phyloP scores from a whole-genome alignment of 352 stramenopile species.

The Globisporangium echinulatum region DNA sequence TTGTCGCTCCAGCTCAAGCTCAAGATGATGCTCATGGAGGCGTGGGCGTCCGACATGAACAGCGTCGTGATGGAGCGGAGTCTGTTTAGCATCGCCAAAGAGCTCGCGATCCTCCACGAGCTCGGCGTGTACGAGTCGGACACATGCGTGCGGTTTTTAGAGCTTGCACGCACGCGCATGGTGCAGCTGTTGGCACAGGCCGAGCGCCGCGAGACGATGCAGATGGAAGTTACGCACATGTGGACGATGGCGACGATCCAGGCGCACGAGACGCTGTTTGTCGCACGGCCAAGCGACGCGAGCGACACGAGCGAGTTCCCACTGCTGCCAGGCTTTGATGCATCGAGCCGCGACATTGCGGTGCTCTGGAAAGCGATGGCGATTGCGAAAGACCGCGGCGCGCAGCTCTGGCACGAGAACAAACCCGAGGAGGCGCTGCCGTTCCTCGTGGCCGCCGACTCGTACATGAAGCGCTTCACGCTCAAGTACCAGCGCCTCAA shows the following conservation, averaged over 20 bases:
- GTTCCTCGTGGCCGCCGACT: slow-evolving; percentile 74
- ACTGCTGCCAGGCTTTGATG: slow-evolving; percentile 53
- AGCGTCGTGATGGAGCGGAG: slow-evolving; percentile 83
- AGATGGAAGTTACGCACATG: slow-evolving; percentile 62
- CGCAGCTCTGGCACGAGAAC: slow-evolving; percentile 83
- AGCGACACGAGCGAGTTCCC: slow-evolving; percentile 55
- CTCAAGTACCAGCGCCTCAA: slow-evolving; percentile 84
- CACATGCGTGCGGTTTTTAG: slow-evolving; percentile 73
- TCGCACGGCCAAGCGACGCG: slow-evolving; percentile 7
- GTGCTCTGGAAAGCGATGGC: slow-evolving; percentile 81
- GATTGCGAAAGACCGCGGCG: slow-evolving; percentile 66
- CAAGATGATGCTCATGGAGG: slow-evolving; percentile 80
- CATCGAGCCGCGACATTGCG: slow-evolving; percentile 61
- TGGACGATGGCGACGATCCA: slow-evolving; percentile 76
- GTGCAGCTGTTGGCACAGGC: slow-evolving; percentile 51
- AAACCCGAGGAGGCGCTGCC: slow-evolving; percentile 75
- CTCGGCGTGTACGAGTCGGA: slow-evolving; percentile 70
- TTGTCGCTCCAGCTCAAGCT: slow-evolving; percentile 79
- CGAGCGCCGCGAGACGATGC: slow-evolving; percentile 50
- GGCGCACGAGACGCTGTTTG: slow-evolving; percentile 40
- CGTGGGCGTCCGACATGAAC: slow-evolving; percentile 83
- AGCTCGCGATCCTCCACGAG: slow-evolving; percentile 69
- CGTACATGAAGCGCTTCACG: slow-evolving; percentile 87
- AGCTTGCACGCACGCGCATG: slow-evolving; percentile 64
- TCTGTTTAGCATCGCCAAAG: slow-evolving; percentile 74